phyloP scores from a whole-genome alignment of 2,329 filamentous ascomycete genomes.

The Xylaria sp. region DNA sequence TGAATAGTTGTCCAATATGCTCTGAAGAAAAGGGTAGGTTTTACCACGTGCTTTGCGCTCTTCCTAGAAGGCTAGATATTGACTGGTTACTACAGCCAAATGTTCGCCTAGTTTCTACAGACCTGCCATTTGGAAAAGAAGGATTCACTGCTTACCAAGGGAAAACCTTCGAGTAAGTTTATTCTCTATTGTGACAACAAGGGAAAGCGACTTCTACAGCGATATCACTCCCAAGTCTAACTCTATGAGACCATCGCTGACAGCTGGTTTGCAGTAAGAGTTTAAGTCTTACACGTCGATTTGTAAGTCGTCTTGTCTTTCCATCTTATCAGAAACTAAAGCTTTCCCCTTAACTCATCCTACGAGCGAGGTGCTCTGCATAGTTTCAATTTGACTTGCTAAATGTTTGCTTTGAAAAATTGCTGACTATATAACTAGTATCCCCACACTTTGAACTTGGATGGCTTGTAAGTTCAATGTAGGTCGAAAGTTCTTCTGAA shows the following conservation, averaged over 20 bases:
- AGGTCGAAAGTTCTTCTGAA: no score
- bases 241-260: constrained; percentile 10
- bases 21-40: constrained; percentile 69
- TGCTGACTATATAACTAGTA: constrained; percentile 30
- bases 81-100: constrained; percentile 73
- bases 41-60: not conserved
- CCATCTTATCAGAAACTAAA: not conserved
- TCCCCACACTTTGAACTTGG: constrained; percentile 77
- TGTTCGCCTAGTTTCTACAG: constrained; percentile 91
- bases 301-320: constrained; percentile 52
- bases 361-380: not conserved
- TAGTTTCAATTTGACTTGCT: not conserved
- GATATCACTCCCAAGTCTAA: not conserved
- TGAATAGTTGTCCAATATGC: constrained; percentile 85
- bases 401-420: not conserved
- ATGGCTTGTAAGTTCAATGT: constrained; percentile 78
- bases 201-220: not conserved
- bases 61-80: not conserved
- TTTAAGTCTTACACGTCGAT: constrained; percentile 84
- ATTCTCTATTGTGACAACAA: not conserved
- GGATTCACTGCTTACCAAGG: constrained; percentile 92
- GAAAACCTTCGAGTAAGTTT: constrained; percentile 79
- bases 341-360: not conserved
- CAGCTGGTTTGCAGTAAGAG: constrained; percentile 58
- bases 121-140: constrained; percentile 88